Conservation (phyloP, 192 early-diverging fungal species). For the Coemansia sp. region DNA sequence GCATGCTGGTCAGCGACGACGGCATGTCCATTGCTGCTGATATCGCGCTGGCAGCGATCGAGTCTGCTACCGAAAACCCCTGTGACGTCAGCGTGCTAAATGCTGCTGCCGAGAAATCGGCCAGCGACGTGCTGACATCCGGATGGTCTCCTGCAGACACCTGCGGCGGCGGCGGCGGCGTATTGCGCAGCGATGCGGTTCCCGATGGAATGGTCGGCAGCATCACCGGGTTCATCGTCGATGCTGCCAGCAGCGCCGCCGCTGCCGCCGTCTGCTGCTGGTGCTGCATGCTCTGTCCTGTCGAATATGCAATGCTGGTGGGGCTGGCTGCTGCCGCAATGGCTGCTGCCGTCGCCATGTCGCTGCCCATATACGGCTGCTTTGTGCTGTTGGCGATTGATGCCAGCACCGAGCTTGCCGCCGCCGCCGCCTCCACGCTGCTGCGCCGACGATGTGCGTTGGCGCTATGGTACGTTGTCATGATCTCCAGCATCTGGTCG, state of each 20-base stretch:
- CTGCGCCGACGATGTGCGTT: constrained; percentile 45
- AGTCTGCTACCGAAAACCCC: constrained; percentile 9
- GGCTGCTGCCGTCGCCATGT: constrained; percentile 19
- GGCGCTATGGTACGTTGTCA: constrained; percentile 37
- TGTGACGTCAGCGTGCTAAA: constrained; percentile 21
- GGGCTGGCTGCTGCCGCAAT: constrained; percentile 11
- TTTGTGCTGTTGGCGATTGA: constrained; percentile 50
- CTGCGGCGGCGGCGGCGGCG: constrained; percentile 12
- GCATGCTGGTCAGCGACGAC: neutral
- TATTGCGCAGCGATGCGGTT: constrained; percentile 35
- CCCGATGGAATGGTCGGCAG: constrained; percentile 48
- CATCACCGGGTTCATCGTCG: constrained; percentile 38
- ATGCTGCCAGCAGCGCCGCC: constrained; percentile 45
- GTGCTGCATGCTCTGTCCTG: constrained; percentile 26
- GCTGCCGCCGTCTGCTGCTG: constrained; percentile 26
- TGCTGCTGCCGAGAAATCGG: constrained; percentile 12
- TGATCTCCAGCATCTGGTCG: constrained; percentile 49
- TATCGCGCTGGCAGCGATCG: constrained; percentile 2
- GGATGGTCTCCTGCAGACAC: neutral
- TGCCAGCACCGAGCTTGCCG: constrained; percentile 52
- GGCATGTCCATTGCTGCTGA: constrained; percentile 2
- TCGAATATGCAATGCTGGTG: constrained; percentile 15
- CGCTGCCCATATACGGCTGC: constrained; percentile 16
- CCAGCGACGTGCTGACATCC: constrained; percentile 8
- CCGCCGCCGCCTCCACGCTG: constrained; percentile 50